Evolutionary conservation across 352 stramenopile species (phyloP).

Genomic region (Globisporangium barbulae): DNA sequence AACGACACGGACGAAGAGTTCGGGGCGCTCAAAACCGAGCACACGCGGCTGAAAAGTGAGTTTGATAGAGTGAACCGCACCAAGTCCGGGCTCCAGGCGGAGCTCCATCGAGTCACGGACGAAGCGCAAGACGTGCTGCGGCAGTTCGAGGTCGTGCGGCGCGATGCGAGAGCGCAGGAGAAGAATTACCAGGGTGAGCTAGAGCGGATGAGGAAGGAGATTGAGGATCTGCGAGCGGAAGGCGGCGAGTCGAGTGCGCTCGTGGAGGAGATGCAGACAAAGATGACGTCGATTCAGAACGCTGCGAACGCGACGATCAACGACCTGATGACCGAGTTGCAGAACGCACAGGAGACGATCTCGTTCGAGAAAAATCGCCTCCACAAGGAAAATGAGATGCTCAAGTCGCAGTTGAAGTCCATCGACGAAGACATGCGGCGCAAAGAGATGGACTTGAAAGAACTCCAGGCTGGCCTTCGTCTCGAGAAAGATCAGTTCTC

Average conservation of each 20-base stretch:
- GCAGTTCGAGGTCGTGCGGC: constrained; percentile 57
- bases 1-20: constrained; percentile 36
- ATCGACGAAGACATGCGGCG: constrained; percentile 48
- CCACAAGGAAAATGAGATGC: constrained; percentile 44
- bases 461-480: constrained; percentile 23
- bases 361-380: constrained; percentile 46
- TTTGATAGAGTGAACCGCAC: constrained; percentile 37
- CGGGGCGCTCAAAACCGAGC: constrained; percentile 16
- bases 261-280: constrained; percentile 56
- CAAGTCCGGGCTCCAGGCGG: constrained; percentile 48
- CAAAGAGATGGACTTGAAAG: constrained; percentile 40
- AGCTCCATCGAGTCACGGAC: constrained; percentile 49
- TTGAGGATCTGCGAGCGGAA: constrained; percentile 43
- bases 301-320: constrained; percentile 80
- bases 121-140: constrained; percentile 56
- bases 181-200: constrained; percentile 36
- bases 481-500: constrained; percentile 24
- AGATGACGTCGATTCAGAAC: constrained; percentile 68
- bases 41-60: constrained; percentile 31
- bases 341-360: constrained; percentile 52
- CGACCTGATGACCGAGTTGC: constrained; percentile 59
- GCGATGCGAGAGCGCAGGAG: constrained; percentile 44
- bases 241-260: constrained; percentile 32
- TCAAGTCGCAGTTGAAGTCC: constrained; percentile 34
- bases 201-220: constrained; percentile 44